These are phyloP conservation scores for Ochromonas danica DNA, from an alignment of 108 stramenopile genomes.

Conservation along the genomic window DNA sequence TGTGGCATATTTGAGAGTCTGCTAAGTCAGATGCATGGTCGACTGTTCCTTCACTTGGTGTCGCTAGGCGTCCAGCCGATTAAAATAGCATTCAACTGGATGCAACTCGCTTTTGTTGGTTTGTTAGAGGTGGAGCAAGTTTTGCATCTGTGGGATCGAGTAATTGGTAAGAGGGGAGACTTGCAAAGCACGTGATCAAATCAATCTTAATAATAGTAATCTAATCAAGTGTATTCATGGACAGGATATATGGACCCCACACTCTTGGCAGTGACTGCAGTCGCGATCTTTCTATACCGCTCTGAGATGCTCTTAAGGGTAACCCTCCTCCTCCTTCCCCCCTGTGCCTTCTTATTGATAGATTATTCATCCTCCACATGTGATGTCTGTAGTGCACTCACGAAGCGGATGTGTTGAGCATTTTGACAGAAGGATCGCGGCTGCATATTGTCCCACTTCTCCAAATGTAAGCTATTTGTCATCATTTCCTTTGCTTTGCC, in stretches of 20 bases:
- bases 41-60: constrained; percentile 2
- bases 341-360: neutral
- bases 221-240: neutral
- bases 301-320: constrained; percentile 40
- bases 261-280: constrained; percentile 51
- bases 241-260: constrained; percentile 49
- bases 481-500: no score
- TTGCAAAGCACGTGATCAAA: neutral
- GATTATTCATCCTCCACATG: neutral
- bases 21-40: neutral
- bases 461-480: constrained; percentile 5
- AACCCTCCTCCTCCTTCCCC: neutral
- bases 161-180: constrained; percentile 46
- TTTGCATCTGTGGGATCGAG: constrained; percentile 55
- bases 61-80: constrained; percentile 12
- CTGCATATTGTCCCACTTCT: constrained; percentile 21
- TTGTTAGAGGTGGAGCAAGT: constrained; percentile 56
- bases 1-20: constrained; percentile 17
- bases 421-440: constrained; percentile 25
- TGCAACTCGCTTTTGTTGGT: constrained; percentile 56
- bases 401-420: constrained; percentile 2
- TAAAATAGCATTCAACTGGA: constrained; percentile 53
- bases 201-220: neutral
- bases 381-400: neutral
- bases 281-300: constrained; percentile 51